Conservation (phyloP, 2,329 filamentous ascomycete species). For the Ophiostoma sp. region DNA sequence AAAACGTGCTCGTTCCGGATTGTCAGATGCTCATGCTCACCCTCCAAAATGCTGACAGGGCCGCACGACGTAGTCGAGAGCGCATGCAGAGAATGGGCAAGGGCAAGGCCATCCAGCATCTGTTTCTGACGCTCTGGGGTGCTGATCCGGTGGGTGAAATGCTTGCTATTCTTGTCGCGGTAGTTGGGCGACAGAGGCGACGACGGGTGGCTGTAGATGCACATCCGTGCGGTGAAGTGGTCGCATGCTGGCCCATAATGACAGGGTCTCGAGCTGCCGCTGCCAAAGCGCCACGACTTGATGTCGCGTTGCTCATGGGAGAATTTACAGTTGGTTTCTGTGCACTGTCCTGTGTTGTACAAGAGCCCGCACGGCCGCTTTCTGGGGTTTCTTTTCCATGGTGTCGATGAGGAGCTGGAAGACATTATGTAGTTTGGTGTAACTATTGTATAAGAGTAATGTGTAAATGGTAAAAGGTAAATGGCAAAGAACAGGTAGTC, state of each 20-base stretch:
- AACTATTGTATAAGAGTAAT: too few species aligned
- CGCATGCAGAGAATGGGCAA: background rate
- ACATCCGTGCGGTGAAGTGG: background rate
- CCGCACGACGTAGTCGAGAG: background rate
- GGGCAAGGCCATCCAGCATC: background rate
- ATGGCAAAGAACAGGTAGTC: too few species aligned
- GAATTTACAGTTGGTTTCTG: background rate
- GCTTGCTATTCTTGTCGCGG: background rate
- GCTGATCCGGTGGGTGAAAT: background rate
- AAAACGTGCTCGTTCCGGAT: slow-evolving; percentile 19
- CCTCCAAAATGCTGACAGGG: background rate
- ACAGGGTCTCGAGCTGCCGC: background rate
- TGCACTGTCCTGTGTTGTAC: background rate
- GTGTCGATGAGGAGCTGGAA: background rate
- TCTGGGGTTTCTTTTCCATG: background rate
- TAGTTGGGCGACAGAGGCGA: background rate
- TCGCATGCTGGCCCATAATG: background rate
- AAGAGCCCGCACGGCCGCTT: background rate
- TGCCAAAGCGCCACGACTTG: background rate
- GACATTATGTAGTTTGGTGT: background rate
- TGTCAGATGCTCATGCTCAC: background rate
- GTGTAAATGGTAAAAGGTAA: too few species aligned
- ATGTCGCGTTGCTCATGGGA: background rate
- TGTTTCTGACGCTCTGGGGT: background rate
- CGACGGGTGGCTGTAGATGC: background rate